phyloP scores from a whole-genome alignment of 768 basidiomycete genomes.

The Mycena floridula region DNA sequence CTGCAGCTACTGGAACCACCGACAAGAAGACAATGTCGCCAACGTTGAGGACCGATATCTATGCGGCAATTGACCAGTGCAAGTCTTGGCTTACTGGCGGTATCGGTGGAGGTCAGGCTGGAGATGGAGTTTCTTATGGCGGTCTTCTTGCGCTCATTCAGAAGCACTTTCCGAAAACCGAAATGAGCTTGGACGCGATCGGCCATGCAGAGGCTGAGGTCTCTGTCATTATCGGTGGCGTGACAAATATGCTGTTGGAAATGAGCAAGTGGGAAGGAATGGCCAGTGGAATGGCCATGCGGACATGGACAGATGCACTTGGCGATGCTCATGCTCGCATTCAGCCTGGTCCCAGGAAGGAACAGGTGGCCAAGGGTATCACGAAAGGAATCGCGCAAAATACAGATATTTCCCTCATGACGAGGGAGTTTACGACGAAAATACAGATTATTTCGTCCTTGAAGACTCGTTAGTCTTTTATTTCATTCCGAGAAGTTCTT shows the following conservation, averaged over 20 bases:
- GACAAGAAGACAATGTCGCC: constrained; percentile 17
- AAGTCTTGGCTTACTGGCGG: too few species aligned
- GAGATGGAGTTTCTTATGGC: constrained; percentile 47
- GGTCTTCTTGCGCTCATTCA: constrained; percentile 37
- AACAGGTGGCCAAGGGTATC: constrained; percentile 40
- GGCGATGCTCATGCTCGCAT: constrained; percentile 27
- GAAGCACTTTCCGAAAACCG: constrained; percentile 42
- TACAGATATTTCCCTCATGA: constrained; percentile 43
- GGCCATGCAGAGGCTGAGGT: constrained; percentile 43
- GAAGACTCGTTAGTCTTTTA: constrained; percentile 36
- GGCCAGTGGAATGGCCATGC: constrained; percentile 50
- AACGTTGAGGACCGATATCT: constrained; percentile 44
- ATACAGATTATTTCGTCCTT: constrained; percentile 49
- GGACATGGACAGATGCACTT: constrained; percentile 47
- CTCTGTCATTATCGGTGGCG: constrained; percentile 42
- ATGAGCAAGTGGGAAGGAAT: constrained; percentile 52
- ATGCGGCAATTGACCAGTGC: constrained; percentile 38
- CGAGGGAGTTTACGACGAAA: constrained; percentile 46
- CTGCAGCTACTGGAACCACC: too few species aligned
- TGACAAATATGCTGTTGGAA: constrained; percentile 49
- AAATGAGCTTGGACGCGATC: constrained; percentile 39
- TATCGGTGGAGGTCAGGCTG: constrained; percentile 38
- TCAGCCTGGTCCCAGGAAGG: constrained; percentile 26
- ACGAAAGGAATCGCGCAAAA: constrained; percentile 45
- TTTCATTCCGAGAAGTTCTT: background rate